phyloP scores from a whole-genome alignment of 805 yeast genomes.

The Metschnikowia reukaufii region DNA sequence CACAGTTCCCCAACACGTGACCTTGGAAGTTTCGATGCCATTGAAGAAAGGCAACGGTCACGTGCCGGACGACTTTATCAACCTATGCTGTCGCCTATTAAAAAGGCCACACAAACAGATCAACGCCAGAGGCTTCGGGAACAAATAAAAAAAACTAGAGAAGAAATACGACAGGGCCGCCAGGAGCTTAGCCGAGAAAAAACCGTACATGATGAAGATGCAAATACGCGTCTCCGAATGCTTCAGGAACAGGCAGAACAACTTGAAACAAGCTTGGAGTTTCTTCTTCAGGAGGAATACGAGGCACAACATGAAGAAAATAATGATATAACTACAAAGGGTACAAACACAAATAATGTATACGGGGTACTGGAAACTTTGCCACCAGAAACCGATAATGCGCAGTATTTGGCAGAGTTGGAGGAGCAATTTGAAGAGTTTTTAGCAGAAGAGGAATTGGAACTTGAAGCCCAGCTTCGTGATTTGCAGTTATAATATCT shows the following conservation, averaged over 20 bases:
- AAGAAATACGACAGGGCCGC: constrained; percentile 12
- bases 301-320: not conserved
- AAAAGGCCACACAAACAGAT: not conserved
- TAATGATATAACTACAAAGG: not conserved
- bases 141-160: constrained; percentile 13
- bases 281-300: constrained; percentile 12
- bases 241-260: constrained; percentile 16
- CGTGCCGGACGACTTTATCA: constrained; percentile 15
- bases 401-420: constrained; percentile 6
- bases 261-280: constrained; percentile 13
- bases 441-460: constrained; percentile 18
- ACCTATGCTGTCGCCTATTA: constrained; percentile 21
- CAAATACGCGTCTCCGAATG: constrained; percentile 3
- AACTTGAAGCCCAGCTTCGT: constrained; percentile 20
- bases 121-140: constrained; percentile 5
- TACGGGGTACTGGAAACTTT: not conserved
- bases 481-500: constrained; percentile 10
- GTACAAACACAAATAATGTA: no score
- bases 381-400: not conserved
- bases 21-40: constrained; percentile 6
- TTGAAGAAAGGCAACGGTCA: constrained; percentile 13
- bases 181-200: constrained; percentile 16
- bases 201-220: constrained; percentile 11
- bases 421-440: constrained; percentile 19
- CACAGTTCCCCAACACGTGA: constrained; percentile 18